Evolutionary conservation across 2,329 filamentous ascomycete species (phyloP), one percentile per base, ranked within the genome.

Genomic region (Thielaviopsis populi): DNA sequence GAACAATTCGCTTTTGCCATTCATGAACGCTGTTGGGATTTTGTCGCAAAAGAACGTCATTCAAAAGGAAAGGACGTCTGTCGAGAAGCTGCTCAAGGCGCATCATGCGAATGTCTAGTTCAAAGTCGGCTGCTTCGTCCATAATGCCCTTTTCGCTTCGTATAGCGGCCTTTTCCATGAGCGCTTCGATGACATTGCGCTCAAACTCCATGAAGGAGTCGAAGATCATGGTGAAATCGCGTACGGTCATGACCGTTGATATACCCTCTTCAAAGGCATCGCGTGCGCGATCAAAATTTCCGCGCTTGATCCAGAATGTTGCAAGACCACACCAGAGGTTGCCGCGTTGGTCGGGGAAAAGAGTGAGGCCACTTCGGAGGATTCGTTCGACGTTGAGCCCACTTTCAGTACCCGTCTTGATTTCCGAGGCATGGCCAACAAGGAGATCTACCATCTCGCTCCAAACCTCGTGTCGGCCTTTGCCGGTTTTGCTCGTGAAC

Each of bases 1-100:
- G 79, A 15, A 84, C 89, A n/a, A 97, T 89, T 54, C 94, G 83
- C 75, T 99, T 97, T 75, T 95, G 89, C 94, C 94, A 99, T 75
- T 99, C 94, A 27, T 86, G 83, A 61, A 99, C 92, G 70, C 91
- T 96, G 76, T 96, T 90, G 0, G 94, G 92, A 70, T 99, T 99
- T 72, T 99, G 94, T 54, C 95, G 85, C 58, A 99, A 78, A 15
- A 97, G 78, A 19, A 99, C 94, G 72, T 99, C 94, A 73, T 99
- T 99, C 59, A 99, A 83, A 58, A 99, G 80, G 77, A 99, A 99
- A 3, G 94, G 92, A 63, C 94, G 83, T 62, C 94, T 85, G 73
- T 99, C 92, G 92, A 99, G 97, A 63, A 99, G 80, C 70, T 96
- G 91, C 74, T 99, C 94, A 70, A 99, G 99, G 63, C 94, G 86